Conservation (phyloP, 2,329 filamentous ascomycete genomes). For the Macrophomina phaseolina region DNA sequence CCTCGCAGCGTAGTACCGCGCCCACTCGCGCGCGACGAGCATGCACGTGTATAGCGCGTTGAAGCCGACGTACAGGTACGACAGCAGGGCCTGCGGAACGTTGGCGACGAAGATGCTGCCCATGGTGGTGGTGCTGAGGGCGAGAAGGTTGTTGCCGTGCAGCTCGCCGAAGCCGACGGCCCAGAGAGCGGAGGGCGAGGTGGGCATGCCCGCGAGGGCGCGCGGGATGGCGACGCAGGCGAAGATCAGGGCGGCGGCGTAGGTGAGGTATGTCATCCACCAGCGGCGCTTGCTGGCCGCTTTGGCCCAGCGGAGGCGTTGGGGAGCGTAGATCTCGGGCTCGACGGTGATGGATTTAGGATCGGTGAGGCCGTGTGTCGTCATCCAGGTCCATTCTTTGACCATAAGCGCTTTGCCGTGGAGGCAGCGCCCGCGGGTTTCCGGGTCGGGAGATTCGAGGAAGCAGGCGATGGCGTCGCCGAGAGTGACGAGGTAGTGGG, state of each 20-base stretch:
- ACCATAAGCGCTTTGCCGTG: slow-evolving; percentile 25
- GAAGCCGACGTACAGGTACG: slow-evolving; percentile 53
- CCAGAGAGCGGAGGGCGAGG: slow-evolving; percentile 29
- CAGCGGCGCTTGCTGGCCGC: slow-evolving; percentile 21
- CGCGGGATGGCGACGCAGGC: slow-evolving; percentile 26
- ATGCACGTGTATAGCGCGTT: slow-evolving; percentile 56
- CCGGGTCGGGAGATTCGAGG: slow-evolving; percentile 32
- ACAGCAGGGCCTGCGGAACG: slow-evolving; percentile 43
- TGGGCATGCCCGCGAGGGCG: slow-evolving; percentile 14
- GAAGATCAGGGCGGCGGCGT: slow-evolving; percentile 11
- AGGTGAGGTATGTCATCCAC: slow-evolving; percentile 13
- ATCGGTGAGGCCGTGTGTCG: neutral
- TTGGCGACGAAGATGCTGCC: slow-evolving; percentile 8
- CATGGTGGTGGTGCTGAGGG: slow-evolving; percentile 22
- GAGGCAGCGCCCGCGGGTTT: slow-evolving; percentile 33
- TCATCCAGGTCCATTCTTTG: slow-evolving; percentile 25
- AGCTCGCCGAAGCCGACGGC: slow-evolving; percentile 22
- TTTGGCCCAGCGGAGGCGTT: slow-evolving; percentile 3
- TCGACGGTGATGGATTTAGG: neutral
- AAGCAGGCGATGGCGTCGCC: slow-evolving; percentile 39
- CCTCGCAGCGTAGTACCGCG: slow-evolving; percentile 40
- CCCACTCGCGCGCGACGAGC: slow-evolving; percentile 56
- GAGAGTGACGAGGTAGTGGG: slow-evolving; percentile 32
- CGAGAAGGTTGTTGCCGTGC: slow-evolving; percentile 24
- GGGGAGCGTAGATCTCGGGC: neutral